Base-by-base conservation (phyloP, 305 asterid genomes). In the Fraxinus nigra region DNA sequence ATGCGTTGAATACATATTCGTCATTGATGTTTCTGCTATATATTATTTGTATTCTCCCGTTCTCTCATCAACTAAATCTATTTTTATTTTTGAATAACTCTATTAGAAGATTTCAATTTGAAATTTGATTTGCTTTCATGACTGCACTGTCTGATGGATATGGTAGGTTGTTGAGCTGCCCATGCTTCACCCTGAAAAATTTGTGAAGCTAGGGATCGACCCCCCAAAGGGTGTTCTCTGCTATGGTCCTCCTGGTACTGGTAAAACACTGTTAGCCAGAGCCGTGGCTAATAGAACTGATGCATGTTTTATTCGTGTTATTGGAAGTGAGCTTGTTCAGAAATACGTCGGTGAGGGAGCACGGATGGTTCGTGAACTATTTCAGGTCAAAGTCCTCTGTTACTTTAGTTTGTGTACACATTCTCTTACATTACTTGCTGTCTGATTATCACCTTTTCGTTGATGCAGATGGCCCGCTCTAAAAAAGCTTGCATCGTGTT, bases 181-280 rank as follows among this genome's bases (percentile, higher is more conserved):
- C 79, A 94, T 95, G 98, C 99, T 95, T 85, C 99, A 95, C 81
- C 99, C 99, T 20, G 99, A 95, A 40, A 95, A 95, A 79, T 95
- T 95, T 80, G 98, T 95, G 33, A 95, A 95, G 91, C 92, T 95
- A 79, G 99, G 99, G 18, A 95, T 95, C 5, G 99, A 95, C 86
- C 99, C 99, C 80, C 99, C 99, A 63, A 95, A 95, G 89, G 99
- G 99, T 77, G 99, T 95, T 82, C 93, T 94, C n/a, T 93, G 98
- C 80, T 95, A 95, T 80, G 99, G 99, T 76, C 98, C 99, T 76
- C 99, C 99, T 32, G 99, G 99, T 70, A 95, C 99, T 48, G 99
- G 99, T 20, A 93, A 93, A 88, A 92, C 97, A 54, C 88, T 94
- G 77, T 83, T 95, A 70, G 98, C 99, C 7, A 88, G 99, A 86